A percentile compares a stretch with the other conserved stretches of the same genome.
phyloP scores from a whole-genome alignment of 106 monocot genomes.

The Posidonia australis region DNA sequence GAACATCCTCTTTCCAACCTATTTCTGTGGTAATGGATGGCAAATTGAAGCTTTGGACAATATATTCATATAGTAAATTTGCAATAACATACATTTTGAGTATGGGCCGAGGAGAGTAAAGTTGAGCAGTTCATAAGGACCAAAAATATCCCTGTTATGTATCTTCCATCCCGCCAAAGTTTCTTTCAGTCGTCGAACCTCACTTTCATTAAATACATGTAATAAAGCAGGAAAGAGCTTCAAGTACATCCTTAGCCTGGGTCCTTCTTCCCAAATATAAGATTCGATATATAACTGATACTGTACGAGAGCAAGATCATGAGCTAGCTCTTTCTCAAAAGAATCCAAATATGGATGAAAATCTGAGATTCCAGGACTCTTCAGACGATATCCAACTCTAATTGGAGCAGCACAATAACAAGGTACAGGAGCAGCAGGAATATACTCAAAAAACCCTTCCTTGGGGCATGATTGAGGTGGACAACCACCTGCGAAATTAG shows the following conservation, averaged over 20 bases:
- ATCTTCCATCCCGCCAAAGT: constrained; percentile 83
- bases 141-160: constrained; percentile 71
- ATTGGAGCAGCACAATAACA: constrained; percentile 72
- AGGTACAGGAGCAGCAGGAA: constrained; percentile 22
- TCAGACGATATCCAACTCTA: constrained; percentile 82
- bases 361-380: constrained; percentile 84
- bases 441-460: constrained; percentile 51
- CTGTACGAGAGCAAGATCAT: constrained; percentile 37
- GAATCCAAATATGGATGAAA: constrained; percentile 42
- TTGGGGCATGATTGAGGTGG: constrained; percentile 35
- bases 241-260: constrained; percentile 71
- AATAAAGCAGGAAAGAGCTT: constrained; percentile 59
- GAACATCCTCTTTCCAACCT: background rate
- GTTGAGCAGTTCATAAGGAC: constrained; percentile 88
- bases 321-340: constrained; percentile 57
- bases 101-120: constrained; percentile 51
- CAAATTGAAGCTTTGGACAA: background rate
- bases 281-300: constrained; percentile 57
- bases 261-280: constrained; percentile 86
- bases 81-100: constrained; percentile 31
- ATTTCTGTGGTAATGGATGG: background rate
- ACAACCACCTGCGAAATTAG: constrained; percentile 27
- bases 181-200: constrained; percentile 43
- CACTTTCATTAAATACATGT: constrained; percentile 43
- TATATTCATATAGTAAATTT: background rate